phyloP scores from a whole-genome alignment of 192 early-diverging fungal species.

The Rhizophagus clarus region DNA sequence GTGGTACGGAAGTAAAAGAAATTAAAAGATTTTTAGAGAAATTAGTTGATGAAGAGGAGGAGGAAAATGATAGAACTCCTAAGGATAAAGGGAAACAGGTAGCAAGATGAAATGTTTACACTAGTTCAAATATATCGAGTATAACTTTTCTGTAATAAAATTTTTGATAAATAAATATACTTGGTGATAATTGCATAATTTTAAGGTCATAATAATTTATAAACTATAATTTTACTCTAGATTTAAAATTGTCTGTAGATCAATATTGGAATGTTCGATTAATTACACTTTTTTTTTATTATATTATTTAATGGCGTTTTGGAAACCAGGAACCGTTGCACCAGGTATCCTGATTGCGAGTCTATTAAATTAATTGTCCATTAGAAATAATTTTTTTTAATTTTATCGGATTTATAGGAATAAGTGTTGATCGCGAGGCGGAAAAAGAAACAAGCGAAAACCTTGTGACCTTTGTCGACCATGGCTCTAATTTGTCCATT shows the following conservation, averaged over 20 bases:
- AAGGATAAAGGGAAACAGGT: not conserved
- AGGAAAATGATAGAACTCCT: not conserved
- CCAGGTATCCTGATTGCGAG: conserved; percentile 44
- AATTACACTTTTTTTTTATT: no score
- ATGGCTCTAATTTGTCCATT: conserved; percentile 59
- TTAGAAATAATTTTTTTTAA: not conserved
- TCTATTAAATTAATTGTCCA: not conserved
- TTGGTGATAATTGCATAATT: no score
- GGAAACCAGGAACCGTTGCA: conserved; percentile 63
- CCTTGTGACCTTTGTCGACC: conserved; percentile 49
- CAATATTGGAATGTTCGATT: no score
- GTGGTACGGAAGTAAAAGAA: conserved; percentile 63
- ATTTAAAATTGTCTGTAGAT: no score
- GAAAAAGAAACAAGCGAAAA: conserved; percentile 58
- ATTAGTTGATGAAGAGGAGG: conserved; percentile 33
- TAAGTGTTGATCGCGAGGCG: conserved; percentile 61
- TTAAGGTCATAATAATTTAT: no score
- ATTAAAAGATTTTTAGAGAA: conserved; percentile 52
- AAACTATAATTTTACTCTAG: no score
- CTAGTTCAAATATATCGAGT: no score
- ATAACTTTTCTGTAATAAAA: no score
- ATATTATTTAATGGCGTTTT: conserved; percentile 50
- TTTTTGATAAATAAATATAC: no score
- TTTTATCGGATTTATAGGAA: conserved; percentile 43
- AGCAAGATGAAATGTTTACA: not conserved